Percentiles rank a stretch among this genome's conserved stretches.
Conservation (phyloP, 2,329 filamentous ascomycete species). For the Paradendryphiella salina region DNA sequence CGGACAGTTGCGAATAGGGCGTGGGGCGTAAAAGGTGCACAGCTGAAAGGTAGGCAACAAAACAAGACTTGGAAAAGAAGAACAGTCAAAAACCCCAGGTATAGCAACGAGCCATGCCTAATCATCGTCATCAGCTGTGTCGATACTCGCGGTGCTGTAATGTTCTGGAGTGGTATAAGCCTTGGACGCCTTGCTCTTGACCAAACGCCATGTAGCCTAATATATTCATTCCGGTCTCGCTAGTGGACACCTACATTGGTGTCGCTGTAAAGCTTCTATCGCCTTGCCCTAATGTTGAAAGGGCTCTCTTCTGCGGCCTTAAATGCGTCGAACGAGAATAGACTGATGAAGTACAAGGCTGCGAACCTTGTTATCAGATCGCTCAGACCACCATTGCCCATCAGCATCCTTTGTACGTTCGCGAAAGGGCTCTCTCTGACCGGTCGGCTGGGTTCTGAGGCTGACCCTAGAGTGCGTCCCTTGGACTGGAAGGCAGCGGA, state of each 20-base stretch:
- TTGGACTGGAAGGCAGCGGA: constrained; percentile 47
- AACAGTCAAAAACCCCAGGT: too few species aligned
- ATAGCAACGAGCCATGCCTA: too few species aligned
- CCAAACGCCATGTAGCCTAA: constrained; percentile 2
- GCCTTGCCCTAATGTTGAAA: constrained; percentile 46
- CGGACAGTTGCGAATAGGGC: too few species aligned
- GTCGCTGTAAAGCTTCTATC: constrained; percentile 1
- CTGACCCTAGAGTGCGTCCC: constrained; percentile 50
- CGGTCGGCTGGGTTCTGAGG: constrained; percentile 29
- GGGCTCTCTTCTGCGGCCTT: constrained; percentile 51
- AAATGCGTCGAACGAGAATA: constrained; percentile 52
- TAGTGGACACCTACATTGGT: background rate
- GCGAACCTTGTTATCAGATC: constrained; percentile 51
- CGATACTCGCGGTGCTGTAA: background rate
- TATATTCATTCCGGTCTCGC: background rate
- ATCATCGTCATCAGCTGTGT: too few species aligned
- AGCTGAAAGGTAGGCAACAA: too few species aligned
- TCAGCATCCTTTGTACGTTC: constrained; percentile 31
- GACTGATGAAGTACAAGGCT: constrained; percentile 52
- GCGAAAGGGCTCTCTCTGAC: constrained; percentile 32
- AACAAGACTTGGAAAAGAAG: too few species aligned
- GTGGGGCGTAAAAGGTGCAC: too few species aligned
- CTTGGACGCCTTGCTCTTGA: constrained; percentile 6
- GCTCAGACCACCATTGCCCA: constrained; percentile 43
- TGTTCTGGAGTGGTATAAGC: constrained; percentile 6